Evolutionary conservation across 805 yeast species (phyloP), one percentile per base, ranked within the genome.

Genomic region (Wickerhamomyces queroliae): DNA sequence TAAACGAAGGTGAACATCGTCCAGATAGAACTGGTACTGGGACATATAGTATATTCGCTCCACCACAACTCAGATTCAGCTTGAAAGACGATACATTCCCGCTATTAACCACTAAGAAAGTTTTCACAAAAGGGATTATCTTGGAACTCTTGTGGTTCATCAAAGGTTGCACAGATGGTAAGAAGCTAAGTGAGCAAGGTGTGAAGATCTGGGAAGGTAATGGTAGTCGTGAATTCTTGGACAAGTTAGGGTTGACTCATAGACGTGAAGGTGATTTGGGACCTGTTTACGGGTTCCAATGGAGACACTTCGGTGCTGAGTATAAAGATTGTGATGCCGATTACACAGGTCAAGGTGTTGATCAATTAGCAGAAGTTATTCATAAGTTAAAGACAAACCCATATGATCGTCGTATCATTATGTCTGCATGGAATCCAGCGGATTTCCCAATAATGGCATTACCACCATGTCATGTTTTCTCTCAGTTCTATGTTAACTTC

Each of bases 171-270:
- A 93, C 99, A 0, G 95, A 91, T 58, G 95, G 93, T 27, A 83
- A 82, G 48, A 69, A 74, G 46, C 67, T 93, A 32, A 67, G 82
- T 13, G 95, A 82, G 3, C 75, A 82, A 49, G 96, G 95, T 26
- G 95, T 93, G n/a, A 90, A 80, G 56, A 93, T 93, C 40, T 93
- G 99, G 99, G 99, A 93, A 61, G 99, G 99, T 15, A 93, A 93
- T 59, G 99, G 98, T 10, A 85, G 95, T 27, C 71, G 97, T 44
- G 96, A 88, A 61, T 93, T 78, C 58, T 67, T 93, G 39, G 97
- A 93, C 59, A 72, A 77, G 4, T 64, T 89, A 27, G 99, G 98
- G 1, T 72, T 93, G 34, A 72, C 72, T 0, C 70, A 84, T 43
- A 79, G 96, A 57, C 70, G 89, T 43, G 96, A 79, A 52, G 98